Percentiles rank a stretch among this genome's conserved stretches.
Evolutionary conservation across 2,329 filamentous ascomycete genomes (phyloP).

Genomic region (Colletotrichum spinosum): DNA sequence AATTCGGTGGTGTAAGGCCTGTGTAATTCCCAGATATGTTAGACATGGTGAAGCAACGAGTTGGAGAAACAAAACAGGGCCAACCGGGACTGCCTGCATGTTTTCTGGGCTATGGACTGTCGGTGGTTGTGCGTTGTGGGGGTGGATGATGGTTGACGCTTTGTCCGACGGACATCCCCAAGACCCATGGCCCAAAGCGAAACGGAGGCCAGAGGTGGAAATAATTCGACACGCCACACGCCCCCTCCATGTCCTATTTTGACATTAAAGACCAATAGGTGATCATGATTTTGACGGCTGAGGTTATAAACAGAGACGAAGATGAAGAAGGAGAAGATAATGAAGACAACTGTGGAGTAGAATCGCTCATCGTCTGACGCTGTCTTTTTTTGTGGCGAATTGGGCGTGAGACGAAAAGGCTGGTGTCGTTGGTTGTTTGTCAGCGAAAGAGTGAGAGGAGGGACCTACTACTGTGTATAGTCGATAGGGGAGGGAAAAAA

Average conservation of each 20-base stretch:
- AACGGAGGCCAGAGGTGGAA: conserved; percentile 36
- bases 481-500: no score
- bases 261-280: not conserved
- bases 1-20: conserved; percentile 9
- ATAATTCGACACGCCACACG: conserved; percentile 25
- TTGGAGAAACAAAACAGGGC: conserved; percentile 20
- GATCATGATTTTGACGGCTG: conserved; percentile 15
- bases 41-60: not conserved
- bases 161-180: conserved; percentile 42
- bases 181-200: conserved; percentile 33
- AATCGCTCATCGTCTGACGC: not conserved
- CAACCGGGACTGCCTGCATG: conserved; percentile 1
- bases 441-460: no score
- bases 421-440: not conserved
- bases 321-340: not conserved
- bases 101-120: not conserved
- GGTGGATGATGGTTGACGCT: conserved; percentile 29
- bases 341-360: conserved; percentile 5
- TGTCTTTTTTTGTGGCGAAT: conserved; percentile 1
- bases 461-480: no score
- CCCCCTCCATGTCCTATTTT: conserved; percentile 13
- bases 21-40: conserved; percentile 10
- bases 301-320: not conserved
- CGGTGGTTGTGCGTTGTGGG: conserved; percentile 19
- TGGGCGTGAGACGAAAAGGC: conserved; percentile 1